Base-by-base conservation (phyloP, 768 basidiomycete species). In the Floccularia luteovirens region DNA sequence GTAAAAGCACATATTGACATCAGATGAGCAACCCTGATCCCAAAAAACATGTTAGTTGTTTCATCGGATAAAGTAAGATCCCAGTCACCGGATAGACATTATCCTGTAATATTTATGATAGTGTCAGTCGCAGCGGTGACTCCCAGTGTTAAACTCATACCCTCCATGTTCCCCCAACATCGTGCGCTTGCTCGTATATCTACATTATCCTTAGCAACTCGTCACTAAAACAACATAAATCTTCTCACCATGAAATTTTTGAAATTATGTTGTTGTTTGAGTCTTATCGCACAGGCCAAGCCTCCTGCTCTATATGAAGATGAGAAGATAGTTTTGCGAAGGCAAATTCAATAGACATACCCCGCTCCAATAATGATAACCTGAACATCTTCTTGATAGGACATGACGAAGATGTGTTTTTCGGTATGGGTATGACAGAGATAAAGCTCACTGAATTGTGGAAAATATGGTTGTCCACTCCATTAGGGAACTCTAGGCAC, bases 91-190 rank as follows among this genome's bases (percentile, higher is more conserved):
- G 62, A 36, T 62, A 65, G 4, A 51, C 52, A 32, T 66, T 64
- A 28, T 61, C 59, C 67, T 69, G 33, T 8, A 28, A 10, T 23
- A 24, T 4, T 17, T 36, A 17, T 23, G 28, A 30, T 24, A 21
- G 27, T n/a, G 22, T 25, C 6, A 37, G 25, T 19, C 12, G 25
- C 12, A n/a, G n/a, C n/a, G n/a, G n/a, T n/a, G n/a, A n/a, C n/a
- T n/a, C n/a, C n/a, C n/a, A n/a, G n/a, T n/a, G n/a, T n/a, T n/a
- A n/a, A n/a, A n/a, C 12, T 58, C 71, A 45, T 41, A 75, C 73
- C 44, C 70, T 59, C 73, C 74, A 75, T 22, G 70, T 71, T 25
- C 74, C 72, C 7, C 74, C 74, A 13, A 75, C 60, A 25, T 66
- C 64, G 2, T 38, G 36, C 3, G 51, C 64, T 39, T 70, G 67